A percentile compares a stretch with the other conserved stretches of the same genome.
phyloP scores from a whole-genome alignment of 2,329 filamentous ascomycete genomes.

The Sclerotinia borealis region DNA sequence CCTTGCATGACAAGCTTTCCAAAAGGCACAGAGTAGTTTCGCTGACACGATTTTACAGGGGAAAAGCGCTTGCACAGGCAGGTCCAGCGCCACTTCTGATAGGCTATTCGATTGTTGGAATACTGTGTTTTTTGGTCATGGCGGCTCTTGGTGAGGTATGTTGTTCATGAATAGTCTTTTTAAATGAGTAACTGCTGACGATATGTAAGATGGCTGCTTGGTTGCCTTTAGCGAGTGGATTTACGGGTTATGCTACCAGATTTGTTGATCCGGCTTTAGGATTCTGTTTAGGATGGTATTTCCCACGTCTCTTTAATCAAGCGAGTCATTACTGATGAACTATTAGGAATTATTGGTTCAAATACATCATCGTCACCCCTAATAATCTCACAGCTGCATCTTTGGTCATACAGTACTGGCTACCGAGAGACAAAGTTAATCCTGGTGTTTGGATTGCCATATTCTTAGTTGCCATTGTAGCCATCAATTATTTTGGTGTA shows the following conservation, averaged over 20 bases:
- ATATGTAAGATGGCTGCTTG: slow-evolving; percentile 63
- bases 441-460: slow-evolving; percentile 75
- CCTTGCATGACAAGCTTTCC: background rate
- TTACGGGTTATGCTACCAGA: slow-evolving; percentile 72
- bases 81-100: slow-evolving; percentile 64
- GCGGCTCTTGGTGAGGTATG: slow-evolving; percentile 48
- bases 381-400: slow-evolving; percentile 80
- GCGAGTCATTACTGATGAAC: slow-evolving; percentile 1
- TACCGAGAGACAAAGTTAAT: slow-evolving; percentile 56
- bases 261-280: slow-evolving; percentile 78
- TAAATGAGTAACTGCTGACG: slow-evolving; percentile 46
- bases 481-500: slow-evolving; percentile 58
- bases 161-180: background rate
- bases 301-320: background rate
- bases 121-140: slow-evolving; percentile 77
- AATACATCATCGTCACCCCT: slow-evolving; percentile 78
- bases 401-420: slow-evolving; percentile 74
- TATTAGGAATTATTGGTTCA: slow-evolving; percentile 30
- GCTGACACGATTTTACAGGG: slow-evolving; percentile 25
- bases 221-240: slow-evolving; percentile 71
- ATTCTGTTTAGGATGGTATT: slow-evolving; percentile 61
- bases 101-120: slow-evolving; percentile 62
- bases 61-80: slow-evolving; percentile 40
- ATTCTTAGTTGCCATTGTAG: slow-evolving; percentile 56
- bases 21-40: background rate